phyloP scores from a whole-genome alignment of 108 stramenopile species.

The Cyclotella distinguenda region DNA sequence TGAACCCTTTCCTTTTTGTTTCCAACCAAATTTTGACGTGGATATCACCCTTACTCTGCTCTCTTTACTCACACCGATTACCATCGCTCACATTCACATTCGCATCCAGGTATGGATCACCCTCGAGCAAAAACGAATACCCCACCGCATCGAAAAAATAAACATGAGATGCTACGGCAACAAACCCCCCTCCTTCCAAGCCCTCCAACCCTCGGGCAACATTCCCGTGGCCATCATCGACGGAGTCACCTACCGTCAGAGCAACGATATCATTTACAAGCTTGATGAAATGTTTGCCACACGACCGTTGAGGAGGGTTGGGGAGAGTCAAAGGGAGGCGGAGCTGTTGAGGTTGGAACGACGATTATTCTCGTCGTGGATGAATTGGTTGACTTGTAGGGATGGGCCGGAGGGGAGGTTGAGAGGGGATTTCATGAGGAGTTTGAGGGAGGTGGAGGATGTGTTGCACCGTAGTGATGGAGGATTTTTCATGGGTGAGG shows the following conservation, averaged over 20 bases:
- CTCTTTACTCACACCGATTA: too few relatives aligned
- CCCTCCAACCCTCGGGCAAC: constrained; percentile 70
- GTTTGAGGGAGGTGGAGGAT: constrained; percentile 68
- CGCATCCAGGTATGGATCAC: constrained; percentile 52
- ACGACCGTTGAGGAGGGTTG: constrained; percentile 41
- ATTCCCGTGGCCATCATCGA: constrained; percentile 88
- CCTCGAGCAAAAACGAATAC: constrained; percentile 84
- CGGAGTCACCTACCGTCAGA: constrained; percentile 68
- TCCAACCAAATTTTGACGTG: too few relatives aligned
- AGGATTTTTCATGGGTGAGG: constrained; percentile 83
- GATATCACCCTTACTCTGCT: too few relatives aligned
- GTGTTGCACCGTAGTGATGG: constrained; percentile 58
- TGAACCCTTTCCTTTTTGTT: neutral
- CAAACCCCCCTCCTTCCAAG: constrained; percentile 67
- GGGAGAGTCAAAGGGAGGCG: constrained; percentile 35
- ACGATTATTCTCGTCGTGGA: constrained; percentile 82
- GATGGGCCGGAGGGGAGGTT: constrained; percentile 41
- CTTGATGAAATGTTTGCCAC: constrained; percentile 71
- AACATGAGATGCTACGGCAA: constrained; percentile 93
- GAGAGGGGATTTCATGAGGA: constrained; percentile 51
- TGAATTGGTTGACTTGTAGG: constrained; percentile 81
- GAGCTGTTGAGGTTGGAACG: constrained; percentile 80
- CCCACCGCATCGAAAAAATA: constrained; percentile 85
- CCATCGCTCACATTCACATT: neutral
- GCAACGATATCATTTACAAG: constrained; percentile 79